These are phyloP conservation scores for Apiospora marii DNA, from an alignment of 2,329 filamentous ascomycete species.

Conservation along the genomic window DNA sequence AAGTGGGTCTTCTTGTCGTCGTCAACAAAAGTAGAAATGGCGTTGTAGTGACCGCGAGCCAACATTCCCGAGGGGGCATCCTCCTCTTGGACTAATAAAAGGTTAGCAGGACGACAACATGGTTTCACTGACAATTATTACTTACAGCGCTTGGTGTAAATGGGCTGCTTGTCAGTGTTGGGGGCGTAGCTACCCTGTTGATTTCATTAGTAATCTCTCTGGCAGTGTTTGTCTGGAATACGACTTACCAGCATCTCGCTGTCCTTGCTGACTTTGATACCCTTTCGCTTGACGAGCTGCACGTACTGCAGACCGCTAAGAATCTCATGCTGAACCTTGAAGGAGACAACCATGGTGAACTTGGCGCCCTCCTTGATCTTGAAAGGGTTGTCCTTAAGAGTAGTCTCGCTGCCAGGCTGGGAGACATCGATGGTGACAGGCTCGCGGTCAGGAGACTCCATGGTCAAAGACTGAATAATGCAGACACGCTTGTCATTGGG, in stretches of 20 bases:
- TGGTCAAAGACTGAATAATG: conserved; percentile 89
- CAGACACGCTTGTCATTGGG: conserved; percentile 86
- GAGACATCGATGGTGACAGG: conserved; percentile 92
- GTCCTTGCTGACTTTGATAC: conserved; percentile 87
- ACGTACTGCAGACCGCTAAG: conserved; percentile 95
- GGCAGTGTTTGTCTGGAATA: neutral
- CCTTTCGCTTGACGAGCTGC: conserved; percentile 90
- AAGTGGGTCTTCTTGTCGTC: conserved; percentile 93
- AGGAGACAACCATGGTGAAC: conserved; percentile 93
- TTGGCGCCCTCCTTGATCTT: conserved; percentile 94
- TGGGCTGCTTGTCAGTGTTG: conserved; percentile 84
- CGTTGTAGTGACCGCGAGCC: conserved; percentile 88
- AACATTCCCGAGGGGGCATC: conserved; percentile 93
- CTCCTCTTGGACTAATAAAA: conserved; percentile 79
- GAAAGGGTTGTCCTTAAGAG: conserved; percentile 91
- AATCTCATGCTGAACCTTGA: conserved; percentile 97
- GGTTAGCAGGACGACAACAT: neutral
- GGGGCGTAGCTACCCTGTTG: conserved; percentile 87
- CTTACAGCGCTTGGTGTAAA: conserved; percentile 93
- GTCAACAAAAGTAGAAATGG: conserved; percentile 89
- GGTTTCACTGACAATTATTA: conserved; percentile 36
- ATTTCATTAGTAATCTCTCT: neutral
- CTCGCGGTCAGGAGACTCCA: conserved; percentile 82
- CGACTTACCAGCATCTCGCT: conserved; percentile 95
- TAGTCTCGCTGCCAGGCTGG: conserved; percentile 73